Evolutionary conservation across 257 asterid species (phyloP), one percentile per base, ranked within the genome.

Genomic region (Cynanchum wilfordii): DNA sequence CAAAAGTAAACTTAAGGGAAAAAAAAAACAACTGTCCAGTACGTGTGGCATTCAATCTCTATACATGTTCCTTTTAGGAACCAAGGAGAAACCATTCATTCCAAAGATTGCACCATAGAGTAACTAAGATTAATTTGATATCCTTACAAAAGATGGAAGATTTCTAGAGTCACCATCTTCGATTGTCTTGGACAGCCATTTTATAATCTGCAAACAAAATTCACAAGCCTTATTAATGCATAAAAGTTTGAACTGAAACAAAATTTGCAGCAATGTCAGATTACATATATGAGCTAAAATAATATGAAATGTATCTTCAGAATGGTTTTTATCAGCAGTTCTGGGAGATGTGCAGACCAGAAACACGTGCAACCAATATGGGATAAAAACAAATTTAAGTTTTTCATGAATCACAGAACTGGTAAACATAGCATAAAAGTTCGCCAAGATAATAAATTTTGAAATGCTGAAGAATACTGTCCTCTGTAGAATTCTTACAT

Each of bases 81-180:
- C 22, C 5, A 33, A 7, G n/a, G 27, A 51, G 62, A 58, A 63
- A 55, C 70, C 16, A 19, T 51, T 6, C 58, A 12, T 11, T 49
- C n/a, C 55, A 30, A 60, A 47, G 45, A 50, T 20, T 40, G 57
- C 57, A 16, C 57, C 20, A n/a, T 7, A 1, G 49, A 64, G 44
- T n/a, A 42, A 52, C 47, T 45, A 19, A 66, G 72, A 63, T 42
- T 38, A 30, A 49, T 60, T 30, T 45, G 66, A 70, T 71, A 59
- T 69, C 83, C 99, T 89, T 90, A 94, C 99, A 80, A 95, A 90
- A 70, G 92, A 86, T 73, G 96, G 96, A 72, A 95, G 90, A 73
- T 84, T 87, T 78, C 96, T 88, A 75, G 96, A 75, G 85, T 95
- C 98, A 4, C 99, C 99, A 73, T 95, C 97, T 84, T 83, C 80